These are phyloP conservation scores for Trichoderma koningii DNA, from an alignment of 2,329 filamentous ascomycete species.

Conservation along the genomic window DNA sequence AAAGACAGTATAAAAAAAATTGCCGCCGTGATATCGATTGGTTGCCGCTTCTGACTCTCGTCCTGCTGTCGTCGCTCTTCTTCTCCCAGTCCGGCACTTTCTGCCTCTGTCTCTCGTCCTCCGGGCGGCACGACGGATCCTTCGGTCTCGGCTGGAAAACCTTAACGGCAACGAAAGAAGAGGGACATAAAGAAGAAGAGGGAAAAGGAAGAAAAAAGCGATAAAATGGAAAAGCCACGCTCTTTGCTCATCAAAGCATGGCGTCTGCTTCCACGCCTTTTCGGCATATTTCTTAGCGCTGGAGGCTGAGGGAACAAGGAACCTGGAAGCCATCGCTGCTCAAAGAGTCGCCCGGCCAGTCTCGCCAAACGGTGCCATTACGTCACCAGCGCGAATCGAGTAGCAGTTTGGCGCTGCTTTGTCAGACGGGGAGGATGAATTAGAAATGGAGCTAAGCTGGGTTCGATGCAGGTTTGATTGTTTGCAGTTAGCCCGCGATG, in stretches of 20 bases:
- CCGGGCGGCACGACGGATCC: conserved; percentile 17
- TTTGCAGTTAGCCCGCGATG: not conserved
- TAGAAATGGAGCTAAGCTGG: not conserved
- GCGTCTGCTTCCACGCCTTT: not conserved
- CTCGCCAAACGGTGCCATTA: not conserved
- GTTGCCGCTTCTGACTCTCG: not conserved
- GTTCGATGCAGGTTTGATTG: not conserved
- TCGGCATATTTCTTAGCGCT: not conserved
- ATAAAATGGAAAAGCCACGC: not conserved
- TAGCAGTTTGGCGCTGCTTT: conserved; percentile 1
- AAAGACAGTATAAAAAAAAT: not conserved
- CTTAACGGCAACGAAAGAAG: not conserved
- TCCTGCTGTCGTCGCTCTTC: no score
- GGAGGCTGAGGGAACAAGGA: no score
- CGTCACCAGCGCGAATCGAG: conserved; percentile 10
- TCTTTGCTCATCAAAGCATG: not conserved
- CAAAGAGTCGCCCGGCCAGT: conserved; percentile 5
- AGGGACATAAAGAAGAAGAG: not conserved
- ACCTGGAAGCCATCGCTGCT: not conserved
- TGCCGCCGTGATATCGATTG: not conserved
- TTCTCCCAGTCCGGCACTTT: no score
- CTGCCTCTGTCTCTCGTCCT: not conserved
- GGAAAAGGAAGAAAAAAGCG: not conserved
- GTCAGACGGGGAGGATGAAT: conserved; percentile 11
- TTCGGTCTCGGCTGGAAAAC: conserved; percentile 17